phyloP scores from a whole-genome alignment of 1,284 basidiomycete genomes.

The Cystobasidium slooffiae region DNA sequence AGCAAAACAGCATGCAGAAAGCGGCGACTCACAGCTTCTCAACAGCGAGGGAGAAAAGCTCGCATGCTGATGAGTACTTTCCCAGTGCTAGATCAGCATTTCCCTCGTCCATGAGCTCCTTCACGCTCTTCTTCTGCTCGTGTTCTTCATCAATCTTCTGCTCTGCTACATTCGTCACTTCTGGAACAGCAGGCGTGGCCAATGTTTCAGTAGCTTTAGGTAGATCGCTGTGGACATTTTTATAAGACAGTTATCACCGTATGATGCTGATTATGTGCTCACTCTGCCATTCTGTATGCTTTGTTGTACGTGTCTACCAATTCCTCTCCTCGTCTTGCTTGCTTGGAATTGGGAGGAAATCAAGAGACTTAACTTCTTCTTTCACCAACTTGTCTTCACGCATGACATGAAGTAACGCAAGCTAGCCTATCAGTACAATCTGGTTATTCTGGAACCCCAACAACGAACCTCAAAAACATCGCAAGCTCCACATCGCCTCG shows the following conservation, averaged over 20 bases:
- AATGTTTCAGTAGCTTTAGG: conserved; percentile 35
- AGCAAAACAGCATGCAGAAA: not conserved
- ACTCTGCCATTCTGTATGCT: conserved; percentile 35
- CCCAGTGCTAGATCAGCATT: conserved; percentile 28
- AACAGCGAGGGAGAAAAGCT: conserved; percentile 40
- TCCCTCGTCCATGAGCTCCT: conserved; percentile 40
- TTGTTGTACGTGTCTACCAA: not conserved
- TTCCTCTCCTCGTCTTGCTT: not conserved
- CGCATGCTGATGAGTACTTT: conserved; percentile 37
- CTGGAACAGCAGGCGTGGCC: conserved; percentile 13
- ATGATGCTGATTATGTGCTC: not conserved
- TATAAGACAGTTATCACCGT: not conserved
- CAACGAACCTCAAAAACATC: too few relatives aligned
- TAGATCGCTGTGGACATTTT: conserved; percentile 23
- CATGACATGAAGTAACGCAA: not conserved
- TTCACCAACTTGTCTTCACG: not conserved
- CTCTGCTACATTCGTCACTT: conserved; percentile 9
- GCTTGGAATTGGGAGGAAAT: not conserved
- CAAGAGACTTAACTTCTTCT: not conserved
- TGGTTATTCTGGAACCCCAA: too few relatives aligned
- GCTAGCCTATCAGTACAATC: too few relatives aligned
- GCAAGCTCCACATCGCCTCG: too few relatives aligned
- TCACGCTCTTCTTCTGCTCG: conserved; percentile 30
- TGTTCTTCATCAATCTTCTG: conserved; percentile 26
- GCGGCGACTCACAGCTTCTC: conserved; percentile 39